Percentiles rank a stretch among this genome's conserved stretches.
Conservation (phyloP, 768 basidiomycete species). For the Boletus subparvulus region DNA sequence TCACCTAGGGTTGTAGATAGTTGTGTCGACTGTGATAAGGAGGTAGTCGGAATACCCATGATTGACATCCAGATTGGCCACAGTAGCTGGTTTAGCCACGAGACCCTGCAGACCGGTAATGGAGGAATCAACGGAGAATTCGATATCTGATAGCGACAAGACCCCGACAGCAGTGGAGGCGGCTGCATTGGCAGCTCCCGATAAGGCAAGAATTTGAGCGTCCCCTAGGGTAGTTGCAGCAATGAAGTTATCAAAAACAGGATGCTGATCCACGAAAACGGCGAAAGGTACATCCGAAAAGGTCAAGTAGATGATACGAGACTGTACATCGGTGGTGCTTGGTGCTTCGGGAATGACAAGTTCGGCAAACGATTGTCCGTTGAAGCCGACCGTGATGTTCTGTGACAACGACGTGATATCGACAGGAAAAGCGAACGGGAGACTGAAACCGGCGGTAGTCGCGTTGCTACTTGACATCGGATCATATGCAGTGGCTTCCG, state of each 20-base stretch:
- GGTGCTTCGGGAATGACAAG: slow-evolving; percentile 58
- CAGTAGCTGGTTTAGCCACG: slow-evolving; percentile 52
- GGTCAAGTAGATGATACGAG: slow-evolving; percentile 57
- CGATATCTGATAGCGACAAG: slow-evolving; percentile 55
- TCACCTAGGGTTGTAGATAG: slow-evolving; percentile 66
- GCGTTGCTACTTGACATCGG: slow-evolving; percentile 59
- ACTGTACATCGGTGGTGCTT: slow-evolving; percentile 58
- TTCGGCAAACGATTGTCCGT: slow-evolving; percentile 57
- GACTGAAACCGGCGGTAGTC: slow-evolving; percentile 60
- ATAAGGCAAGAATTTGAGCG: slow-evolving; percentile 47
- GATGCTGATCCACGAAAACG: slow-evolving; percentile 47
- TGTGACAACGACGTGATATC: slow-evolving; percentile 63
- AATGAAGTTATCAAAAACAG: slow-evolving; percentile 60
- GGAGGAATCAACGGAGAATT: slow-evolving; percentile 55
- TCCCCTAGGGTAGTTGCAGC: slow-evolving; percentile 55
- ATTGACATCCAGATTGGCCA: slow-evolving; percentile 61
- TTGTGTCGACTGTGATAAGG: slow-evolving; percentile 63
- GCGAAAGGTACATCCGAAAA: slow-evolving; percentile 63
- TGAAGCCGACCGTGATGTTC: slow-evolving; percentile 52
- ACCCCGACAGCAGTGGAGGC: slow-evolving; percentile 66
- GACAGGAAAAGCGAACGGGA: slow-evolving; percentile 70
- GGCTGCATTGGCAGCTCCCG: slow-evolving; percentile 54
- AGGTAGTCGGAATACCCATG: slow-evolving; percentile 66
- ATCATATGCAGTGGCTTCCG: slow-evolving; percentile 51
- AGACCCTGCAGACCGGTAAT: slow-evolving; percentile 68